Conservation (phyloP, 768 basidiomycete genomes). For the Agaricus sinodeliciosus region DNA sequence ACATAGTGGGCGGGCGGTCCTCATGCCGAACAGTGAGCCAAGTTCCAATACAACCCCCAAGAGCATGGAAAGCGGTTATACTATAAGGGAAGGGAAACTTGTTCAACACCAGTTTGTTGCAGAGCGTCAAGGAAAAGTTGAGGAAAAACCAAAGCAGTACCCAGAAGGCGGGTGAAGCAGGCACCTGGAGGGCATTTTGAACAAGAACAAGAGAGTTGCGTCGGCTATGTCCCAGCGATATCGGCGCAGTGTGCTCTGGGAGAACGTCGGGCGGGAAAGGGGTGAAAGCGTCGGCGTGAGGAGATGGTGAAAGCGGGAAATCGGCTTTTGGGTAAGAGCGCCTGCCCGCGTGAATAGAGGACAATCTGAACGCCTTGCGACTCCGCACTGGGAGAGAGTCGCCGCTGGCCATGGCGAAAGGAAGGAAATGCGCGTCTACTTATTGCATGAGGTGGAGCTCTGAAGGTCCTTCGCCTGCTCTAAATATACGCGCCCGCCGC, state of each 20-base stretch:
- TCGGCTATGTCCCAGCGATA: neutral
- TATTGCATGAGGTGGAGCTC: neutral
- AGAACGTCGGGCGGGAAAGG: slow-evolving; percentile 3
- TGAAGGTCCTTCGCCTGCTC: too few relatives aligned
- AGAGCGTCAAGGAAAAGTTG: slow-evolving; percentile 89
- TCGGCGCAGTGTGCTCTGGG: slow-evolving; percentile 3
- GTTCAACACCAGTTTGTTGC: slow-evolving; percentile 91
- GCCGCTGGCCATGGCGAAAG: neutral
- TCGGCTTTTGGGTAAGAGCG: slow-evolving; percentile 6
- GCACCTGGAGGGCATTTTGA: neutral
- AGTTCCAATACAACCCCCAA: slow-evolving; percentile 83
- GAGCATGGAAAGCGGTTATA: slow-evolving; percentile 85
- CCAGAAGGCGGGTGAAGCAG: slow-evolving; percentile 39
- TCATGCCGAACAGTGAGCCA: slow-evolving; percentile 43
- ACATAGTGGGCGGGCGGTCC: slow-evolving; percentile 27
- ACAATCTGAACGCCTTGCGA: neutral
- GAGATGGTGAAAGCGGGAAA: too few relatives aligned
- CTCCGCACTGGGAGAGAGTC: neutral
- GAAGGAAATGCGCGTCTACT: neutral
- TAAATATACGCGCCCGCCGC: too few relatives aligned
- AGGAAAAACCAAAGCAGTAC: slow-evolving; percentile 80
- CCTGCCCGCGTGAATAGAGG: neutral
- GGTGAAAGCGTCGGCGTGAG: neutral
- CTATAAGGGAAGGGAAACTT: slow-evolving; percentile 96
- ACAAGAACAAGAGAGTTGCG: neutral